Conservation (phyloP, 805 yeast species). For the Maudiozyma saulgeensis region DNA sequence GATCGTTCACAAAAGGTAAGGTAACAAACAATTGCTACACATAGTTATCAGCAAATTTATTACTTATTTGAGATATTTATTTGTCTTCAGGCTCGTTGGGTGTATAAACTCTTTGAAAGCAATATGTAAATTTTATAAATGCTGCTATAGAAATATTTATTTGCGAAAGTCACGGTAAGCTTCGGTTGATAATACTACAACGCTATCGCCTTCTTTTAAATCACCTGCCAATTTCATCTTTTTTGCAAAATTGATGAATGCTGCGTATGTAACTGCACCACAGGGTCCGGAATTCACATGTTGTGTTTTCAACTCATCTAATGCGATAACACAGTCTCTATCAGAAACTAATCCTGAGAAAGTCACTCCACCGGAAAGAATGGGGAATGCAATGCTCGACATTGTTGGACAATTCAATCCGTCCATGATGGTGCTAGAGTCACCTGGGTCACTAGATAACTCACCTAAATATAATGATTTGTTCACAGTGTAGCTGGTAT, state of each 20-base stretch:
- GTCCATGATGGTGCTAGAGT: not conserved
- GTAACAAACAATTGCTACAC: too few relatives aligned
- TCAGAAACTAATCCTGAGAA: not conserved
- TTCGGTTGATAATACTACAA: not conserved
- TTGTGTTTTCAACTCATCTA: not conserved
- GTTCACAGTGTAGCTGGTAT: not conserved
- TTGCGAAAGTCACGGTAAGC: not conserved
- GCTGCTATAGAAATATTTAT: not conserved
- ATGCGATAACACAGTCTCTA: not conserved
- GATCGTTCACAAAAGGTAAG: too few relatives aligned
- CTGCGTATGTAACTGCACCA: not conserved
- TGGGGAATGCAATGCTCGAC: not conserved
- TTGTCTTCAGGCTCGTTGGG: too few relatives aligned
- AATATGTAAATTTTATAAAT: too few relatives aligned
- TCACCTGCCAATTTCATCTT: not conserved
- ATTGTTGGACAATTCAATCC: not conserved
- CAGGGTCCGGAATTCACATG: not conserved
- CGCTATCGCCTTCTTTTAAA: not conserved
- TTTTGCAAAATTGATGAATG: not conserved
- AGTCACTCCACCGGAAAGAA: not conserved
- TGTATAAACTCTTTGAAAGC: too few relatives aligned
- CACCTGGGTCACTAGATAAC: not conserved
- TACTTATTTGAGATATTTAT: too few relatives aligned
- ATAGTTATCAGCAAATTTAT: too few relatives aligned
- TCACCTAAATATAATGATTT: not conserved